Conservation (phyloP, 257 asterid species). For the Forsythia suspensa region DNA sequence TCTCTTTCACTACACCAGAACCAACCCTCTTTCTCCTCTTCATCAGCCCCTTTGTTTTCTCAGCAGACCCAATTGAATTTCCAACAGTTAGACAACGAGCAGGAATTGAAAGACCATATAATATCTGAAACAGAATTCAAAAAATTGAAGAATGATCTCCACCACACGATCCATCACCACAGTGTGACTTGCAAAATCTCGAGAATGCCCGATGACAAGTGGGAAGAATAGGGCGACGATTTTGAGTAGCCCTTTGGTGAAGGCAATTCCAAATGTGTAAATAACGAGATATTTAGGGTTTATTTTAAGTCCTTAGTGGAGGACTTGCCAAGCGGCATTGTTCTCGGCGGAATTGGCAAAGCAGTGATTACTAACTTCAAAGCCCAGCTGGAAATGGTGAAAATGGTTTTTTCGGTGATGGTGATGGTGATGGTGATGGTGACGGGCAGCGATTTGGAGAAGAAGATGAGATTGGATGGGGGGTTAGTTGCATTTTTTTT, state of each 20-base stretch:
- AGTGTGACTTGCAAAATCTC: constrained; percentile 54
- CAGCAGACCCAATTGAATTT: background rate
- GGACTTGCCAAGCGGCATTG: constrained; percentile 18
- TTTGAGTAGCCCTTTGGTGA: constrained; percentile 65
- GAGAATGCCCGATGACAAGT: constrained; percentile 64
- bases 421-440: no score
- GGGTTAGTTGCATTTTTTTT: no score
- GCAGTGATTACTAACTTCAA: constrained; percentile 43
- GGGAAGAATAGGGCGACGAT: constrained; percentile 57
- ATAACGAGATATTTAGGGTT: constrained; percentile 58
- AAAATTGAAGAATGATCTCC: constrained; percentile 46
- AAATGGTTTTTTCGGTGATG: no score
- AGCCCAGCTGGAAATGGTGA: no score
- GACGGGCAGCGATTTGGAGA: no score
- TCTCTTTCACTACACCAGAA: constrained; percentile 40
- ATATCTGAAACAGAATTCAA: constrained; percentile 47
- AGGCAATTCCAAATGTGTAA: constrained; percentile 48
- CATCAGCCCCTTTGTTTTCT: constrained; percentile 22
- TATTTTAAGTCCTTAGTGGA: constrained; percentile 71
- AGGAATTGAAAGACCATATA: constrained; percentile 41
- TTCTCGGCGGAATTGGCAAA: constrained; percentile 63
- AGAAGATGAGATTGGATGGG: no score
- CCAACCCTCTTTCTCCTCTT: constrained; percentile 28
- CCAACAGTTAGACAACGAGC: constrained; percentile 29
- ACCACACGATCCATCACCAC: constrained; percentile 64